Evolutionary conservation across 2,329 filamentous ascomycete genomes (phyloP), one percentile per base, ranked within the genome.

Genomic region (Talaromyces pinophilus): DNA sequence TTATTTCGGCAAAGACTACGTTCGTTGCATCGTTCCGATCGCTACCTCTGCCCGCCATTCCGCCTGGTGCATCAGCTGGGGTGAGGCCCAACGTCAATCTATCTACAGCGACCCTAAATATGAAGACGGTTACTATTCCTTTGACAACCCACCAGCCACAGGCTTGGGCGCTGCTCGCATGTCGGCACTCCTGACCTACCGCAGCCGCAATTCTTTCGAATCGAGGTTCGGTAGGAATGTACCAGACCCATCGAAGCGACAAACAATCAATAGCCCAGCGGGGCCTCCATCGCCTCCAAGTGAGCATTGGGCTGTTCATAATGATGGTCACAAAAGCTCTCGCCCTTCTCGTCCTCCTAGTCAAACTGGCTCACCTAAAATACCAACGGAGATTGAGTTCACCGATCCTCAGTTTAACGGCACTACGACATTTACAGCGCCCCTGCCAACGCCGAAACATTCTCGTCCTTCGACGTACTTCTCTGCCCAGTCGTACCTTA

Each of bases 51-150:
- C 83, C 22, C 81, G 83, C 22, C 85, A 86, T 68, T 84, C 83
- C 50, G 84, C 84, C 2, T 87, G 85, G 85, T 85, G 84, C 54
- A 87, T 87, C 65, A 84, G 84, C 67, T 87, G 85, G 84, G 83
- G 83, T 2, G 85, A 87, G 73, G 82, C 84, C 7, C 85, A 87
- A 71, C 76, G 85, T 66, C 84, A 86, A 71, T 83, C 83, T 84
- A 98, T 99, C 77, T 99, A 98, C 80, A 93, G 92, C 46, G 95
- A 99, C 76, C 95, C 95, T 38, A 98, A 97, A 82, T 99, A 99
- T 78, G 93, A 97, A 69, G 93, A 98, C 74, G 95, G 95, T 54
- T 98, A 97, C 80, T 99, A 98, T 76, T 74, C 88, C 0, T 96
- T 95, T 73, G 86, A 91, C 38, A 92, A 98, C 72, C 93, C 93